A percentile compares a stretch with the other conserved stretches of the same genome.
phyloP scores from a whole-genome alignment of 768 basidiomycete species.

The Suillus brevipes region DNA sequence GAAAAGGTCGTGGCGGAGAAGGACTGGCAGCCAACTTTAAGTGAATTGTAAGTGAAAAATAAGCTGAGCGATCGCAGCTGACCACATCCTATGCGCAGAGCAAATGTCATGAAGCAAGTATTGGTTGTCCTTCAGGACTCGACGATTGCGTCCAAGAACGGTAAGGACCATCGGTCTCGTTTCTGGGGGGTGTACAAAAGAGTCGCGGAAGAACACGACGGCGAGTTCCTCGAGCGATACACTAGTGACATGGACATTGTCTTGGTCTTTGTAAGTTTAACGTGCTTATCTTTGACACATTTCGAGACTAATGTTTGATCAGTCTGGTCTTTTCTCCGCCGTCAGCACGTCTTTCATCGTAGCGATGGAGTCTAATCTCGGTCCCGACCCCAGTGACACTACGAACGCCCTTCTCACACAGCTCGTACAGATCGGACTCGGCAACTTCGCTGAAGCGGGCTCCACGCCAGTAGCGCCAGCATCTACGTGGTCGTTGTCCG shows the following conservation, averaged over 20 bases:
- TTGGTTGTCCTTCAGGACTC: not conserved
- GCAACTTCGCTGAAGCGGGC: constrained; percentile 9
- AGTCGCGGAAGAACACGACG: constrained; percentile 17
- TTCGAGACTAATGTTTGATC: not conserved
- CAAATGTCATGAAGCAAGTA: not conserved
- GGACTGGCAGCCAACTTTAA: not conserved
- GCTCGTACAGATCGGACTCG: constrained; percentile 8
- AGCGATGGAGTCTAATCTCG: constrained; percentile 9
- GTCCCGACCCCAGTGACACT: constrained; percentile 14
- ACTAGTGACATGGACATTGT: constrained; percentile 20
- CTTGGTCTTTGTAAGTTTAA: constrained; percentile 21
- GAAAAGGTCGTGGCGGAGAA: not conserved
- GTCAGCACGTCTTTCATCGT: constrained; percentile 16
- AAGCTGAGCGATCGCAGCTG: not conserved
- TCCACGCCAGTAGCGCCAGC: not conserved
- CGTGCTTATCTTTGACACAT: not conserved
- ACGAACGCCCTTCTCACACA: constrained; percentile 15
- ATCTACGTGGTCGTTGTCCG: not conserved
- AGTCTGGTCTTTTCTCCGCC: constrained; percentile 19
- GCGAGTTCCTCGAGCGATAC: constrained; percentile 17
- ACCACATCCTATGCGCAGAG: not conserved
- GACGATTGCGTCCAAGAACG: not conserved
- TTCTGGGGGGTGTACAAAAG: constrained; percentile 17
- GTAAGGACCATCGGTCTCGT: not conserved
- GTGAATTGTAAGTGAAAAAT: not conserved